Base-by-base conservation (phyloP, 352 stramenopile genomes). In the Nothophytophthora sp. region DNA sequence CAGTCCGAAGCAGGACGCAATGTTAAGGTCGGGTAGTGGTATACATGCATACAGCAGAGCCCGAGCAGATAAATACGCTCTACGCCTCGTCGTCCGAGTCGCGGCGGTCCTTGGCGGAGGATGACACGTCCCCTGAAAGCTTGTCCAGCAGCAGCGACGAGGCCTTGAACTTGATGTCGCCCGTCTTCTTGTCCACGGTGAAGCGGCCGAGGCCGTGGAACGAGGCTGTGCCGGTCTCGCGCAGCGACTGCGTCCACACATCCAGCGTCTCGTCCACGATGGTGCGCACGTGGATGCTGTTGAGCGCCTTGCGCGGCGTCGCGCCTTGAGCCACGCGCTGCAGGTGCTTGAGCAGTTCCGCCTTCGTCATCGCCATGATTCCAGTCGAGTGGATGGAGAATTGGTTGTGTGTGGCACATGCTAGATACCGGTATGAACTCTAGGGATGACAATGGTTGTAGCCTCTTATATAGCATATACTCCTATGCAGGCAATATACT, bases 141-240 rank as follows among this genome's bases (percentile, higher is more conserved):
- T 67, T 60, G 55, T 82, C 68, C n/a, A 58, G 50, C 57, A 50
- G 67, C 18, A 44, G 38, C 49, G 67, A 53, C 29, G 62, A 59
- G 38, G 67, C 64, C 44, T 60, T 76, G 65, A 82, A 82, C 61
- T 70, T 70, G 64, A 82, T 76, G 16, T 38, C 60, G 55, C 71
- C 71, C 29, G 58, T 77, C 32, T 64, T 63, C 42, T 74, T 76
- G 46, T 72, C 61, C 23, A 79, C 52, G 23, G 67, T 60, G 39
- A 82, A 82, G 36, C 71, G 71, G 3, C 71, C 71, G 18, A 82
- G 62, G 13, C 62, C 64, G 13, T 41, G 44, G 54, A 75, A 56
- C 16, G 60, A 68, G 60, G 65, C 67, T 20, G 50, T 60, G 46
- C 71, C 72, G 16, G 60, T 76, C 50, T 83, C 67, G 16, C 62